phyloP scores from a whole-genome alignment of 2,329 filamentous ascomycete genomes.

The Aspergillus sp. region DNA sequence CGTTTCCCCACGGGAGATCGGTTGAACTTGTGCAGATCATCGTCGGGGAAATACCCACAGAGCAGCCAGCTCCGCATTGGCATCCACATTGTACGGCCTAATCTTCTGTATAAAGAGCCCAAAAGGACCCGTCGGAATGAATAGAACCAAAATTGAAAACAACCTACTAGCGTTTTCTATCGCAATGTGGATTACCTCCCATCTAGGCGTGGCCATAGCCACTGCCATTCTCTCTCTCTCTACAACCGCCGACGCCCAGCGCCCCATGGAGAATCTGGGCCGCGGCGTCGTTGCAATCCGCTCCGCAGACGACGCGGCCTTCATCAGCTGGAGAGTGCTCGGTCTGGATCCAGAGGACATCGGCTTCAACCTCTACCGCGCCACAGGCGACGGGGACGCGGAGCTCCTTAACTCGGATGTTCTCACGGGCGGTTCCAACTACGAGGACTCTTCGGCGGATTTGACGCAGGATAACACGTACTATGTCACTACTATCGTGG shows the following conservation, averaged over 20 bases:
- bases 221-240: no score
- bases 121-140: no score
- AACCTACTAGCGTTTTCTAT: no score
- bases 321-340: constrained; percentile 5
- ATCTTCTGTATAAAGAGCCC: no score
- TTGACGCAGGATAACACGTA: background rate
- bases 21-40: no score
- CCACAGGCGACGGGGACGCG: background rate
- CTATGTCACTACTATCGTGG: background rate
- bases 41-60: no score
- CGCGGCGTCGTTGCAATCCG: constrained; percentile 7
- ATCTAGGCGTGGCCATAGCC: no score
- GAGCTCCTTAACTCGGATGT: background rate
- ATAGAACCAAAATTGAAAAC: no score
- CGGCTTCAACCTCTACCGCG: constrained; percentile 8
- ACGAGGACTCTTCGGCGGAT: background rate
- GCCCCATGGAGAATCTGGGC: constrained; percentile 3
- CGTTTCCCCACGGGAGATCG: no score
- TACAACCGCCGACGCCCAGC: background rate
- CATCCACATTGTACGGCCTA: no score
- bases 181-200: no score
- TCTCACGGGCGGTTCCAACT: constrained; percentile 1
- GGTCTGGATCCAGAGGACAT: constrained; percentile 4
- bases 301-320: background rate
- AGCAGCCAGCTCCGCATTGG: no score